Base-by-base conservation (phyloP, 225 moss, liverwort and hornwort genomes). In the Rhytidiadelphus loreus region DNA sequence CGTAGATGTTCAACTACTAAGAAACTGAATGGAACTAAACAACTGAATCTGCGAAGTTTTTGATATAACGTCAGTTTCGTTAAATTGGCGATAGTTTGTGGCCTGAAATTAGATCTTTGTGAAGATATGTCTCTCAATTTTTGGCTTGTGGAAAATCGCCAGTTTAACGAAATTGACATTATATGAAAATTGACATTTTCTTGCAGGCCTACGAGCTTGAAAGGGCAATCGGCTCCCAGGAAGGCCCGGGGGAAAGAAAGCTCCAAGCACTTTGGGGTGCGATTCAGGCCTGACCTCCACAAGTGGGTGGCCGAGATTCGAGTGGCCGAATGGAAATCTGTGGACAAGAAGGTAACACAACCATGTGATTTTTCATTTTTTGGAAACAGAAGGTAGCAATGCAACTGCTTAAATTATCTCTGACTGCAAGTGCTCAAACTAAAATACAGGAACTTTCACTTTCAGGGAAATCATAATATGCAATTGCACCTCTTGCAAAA, bases 301-400 rank as follows among this genome's bases (percentile, higher is more conserved):
- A 91, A 93, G 46, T 93, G 88, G 90, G 91, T 93, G 5, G 91
- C 93, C 2, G 90, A 93, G 55, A 91, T 93, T 6, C 35, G 91
- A 70, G 93, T 93, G 18, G 91, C 91, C 0, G 88, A 93, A 3
- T 93, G 90, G 93, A 93, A 90, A 29, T 33, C 56, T 0, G 90
- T 93, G 0, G 90, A 93, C 19, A 93, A 91, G 33, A 93, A 93
- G 41, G 91, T 90, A 16, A 68, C 39, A 55, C 55, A 55, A 28
- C 30, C 20, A n/a, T 26, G 19, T 26, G 8, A 7, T 16, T 62
- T 62, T 61, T 21, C 30, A 44, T 62, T 22, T 30, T n/a, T 43
- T 41, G 2, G 20, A 39, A 41, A 41, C 41, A 26, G 29, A 58
- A 58, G 58, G 58, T 58, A 29, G 44, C 44, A 25, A 50, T 50